Conservation (phyloP, 2,329 filamentous ascomycete genomes). For the Ceratocystis variospora region DNA sequence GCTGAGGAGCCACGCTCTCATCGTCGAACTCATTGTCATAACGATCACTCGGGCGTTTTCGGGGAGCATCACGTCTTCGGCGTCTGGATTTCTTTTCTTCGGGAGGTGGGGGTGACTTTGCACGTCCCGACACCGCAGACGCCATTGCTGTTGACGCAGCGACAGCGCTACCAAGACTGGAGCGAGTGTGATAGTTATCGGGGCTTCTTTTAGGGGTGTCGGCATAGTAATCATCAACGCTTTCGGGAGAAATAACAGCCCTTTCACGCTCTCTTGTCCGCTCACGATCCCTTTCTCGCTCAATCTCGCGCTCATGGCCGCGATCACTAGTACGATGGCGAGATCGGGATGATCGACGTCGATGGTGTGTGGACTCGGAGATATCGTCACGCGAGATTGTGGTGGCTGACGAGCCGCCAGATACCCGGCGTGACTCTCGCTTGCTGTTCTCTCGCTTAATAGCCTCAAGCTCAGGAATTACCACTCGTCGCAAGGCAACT, state of each 20-base stretch:
- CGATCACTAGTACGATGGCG: constrained; percentile 20
- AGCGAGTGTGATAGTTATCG: constrained; percentile 33
- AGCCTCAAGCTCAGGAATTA: constrained; percentile 80
- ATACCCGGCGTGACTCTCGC: constrained; percentile 52
- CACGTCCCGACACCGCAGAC: constrained; percentile 21
- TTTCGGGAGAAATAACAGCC: constrained; percentile 9
- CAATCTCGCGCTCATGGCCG: neutral
- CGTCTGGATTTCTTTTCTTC: constrained; percentile 27
- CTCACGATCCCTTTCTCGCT: constrained; percentile 5
- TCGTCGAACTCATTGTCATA: constrained; percentile 40
- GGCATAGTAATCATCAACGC: constrained; percentile 17
- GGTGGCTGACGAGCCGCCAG: constrained; percentile 43
- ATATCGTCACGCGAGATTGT: constrained; percentile 41
- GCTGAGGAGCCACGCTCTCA: constrained; percentile 41
- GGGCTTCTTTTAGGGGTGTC: constrained; percentile 34
- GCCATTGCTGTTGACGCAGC: constrained; percentile 26
- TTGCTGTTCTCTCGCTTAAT: constrained; percentile 82
- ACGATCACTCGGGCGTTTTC: constrained; percentile 33
- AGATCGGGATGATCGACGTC: constrained; percentile 41
- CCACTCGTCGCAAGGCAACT: constrained; percentile 78
- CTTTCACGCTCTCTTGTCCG: constrained; percentile 32
- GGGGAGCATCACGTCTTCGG: constrained; percentile 38
- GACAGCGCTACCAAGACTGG: neutral
- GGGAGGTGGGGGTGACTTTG: constrained; percentile 22
- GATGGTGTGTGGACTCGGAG: constrained; percentile 35